Conservation (phyloP, 495 filamentous ascomycete species). For the Penicillium cosmopolitanum region DNA sequence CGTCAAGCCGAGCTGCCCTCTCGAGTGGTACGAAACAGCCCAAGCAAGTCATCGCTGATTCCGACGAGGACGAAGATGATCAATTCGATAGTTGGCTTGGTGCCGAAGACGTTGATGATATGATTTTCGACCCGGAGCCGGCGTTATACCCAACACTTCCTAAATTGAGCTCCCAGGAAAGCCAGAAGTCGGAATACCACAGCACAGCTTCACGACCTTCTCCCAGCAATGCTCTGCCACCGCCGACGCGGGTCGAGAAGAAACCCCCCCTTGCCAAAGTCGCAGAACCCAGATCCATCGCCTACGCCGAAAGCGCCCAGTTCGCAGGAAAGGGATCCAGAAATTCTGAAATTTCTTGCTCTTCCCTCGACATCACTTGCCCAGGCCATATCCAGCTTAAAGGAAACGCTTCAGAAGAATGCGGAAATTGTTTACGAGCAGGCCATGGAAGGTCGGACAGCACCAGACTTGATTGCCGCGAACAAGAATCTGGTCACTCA, state of each 20-base stretch:
- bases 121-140: slow-evolving; percentile 25
- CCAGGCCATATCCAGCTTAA: slow-evolving; percentile 25
- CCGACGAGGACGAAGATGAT: slow-evolving; percentile 49
- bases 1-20: slow-evolving; percentile 1
- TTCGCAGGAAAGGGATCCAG: slow-evolving; percentile 28
- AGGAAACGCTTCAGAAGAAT: slow-evolving; percentile 38
- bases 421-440: slow-evolving; percentile 44
- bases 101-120: slow-evolving; percentile 33
- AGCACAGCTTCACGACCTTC: not conserved
- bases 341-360: slow-evolving; percentile 36
- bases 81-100: slow-evolving; percentile 26
- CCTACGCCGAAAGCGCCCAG: slow-evolving; percentile 23
- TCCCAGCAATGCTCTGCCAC: slow-evolving; percentile 8
- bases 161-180: slow-evolving; percentile 19
- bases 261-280: not conserved
- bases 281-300: slow-evolving; percentile 14
- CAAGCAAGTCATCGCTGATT: slow-evolving; percentile 43
- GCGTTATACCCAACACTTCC: slow-evolving; percentile 39
- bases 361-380: slow-evolving; percentile 29
- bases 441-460: slow-evolving; percentile 44
- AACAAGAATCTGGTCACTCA: slow-evolving; percentile 39
- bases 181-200: slow-evolving; percentile 10
- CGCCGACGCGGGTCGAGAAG: slow-evolving; percentile 16
- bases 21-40: slow-evolving; percentile 9
- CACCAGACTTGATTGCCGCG: slow-evolving; percentile 41